Percentiles rank a stretch among this genome's conserved stretches.
phyloP scores from a whole-genome alignment of 345 rosid genomes.

The Eucalyptus sideroxylon region DNA sequence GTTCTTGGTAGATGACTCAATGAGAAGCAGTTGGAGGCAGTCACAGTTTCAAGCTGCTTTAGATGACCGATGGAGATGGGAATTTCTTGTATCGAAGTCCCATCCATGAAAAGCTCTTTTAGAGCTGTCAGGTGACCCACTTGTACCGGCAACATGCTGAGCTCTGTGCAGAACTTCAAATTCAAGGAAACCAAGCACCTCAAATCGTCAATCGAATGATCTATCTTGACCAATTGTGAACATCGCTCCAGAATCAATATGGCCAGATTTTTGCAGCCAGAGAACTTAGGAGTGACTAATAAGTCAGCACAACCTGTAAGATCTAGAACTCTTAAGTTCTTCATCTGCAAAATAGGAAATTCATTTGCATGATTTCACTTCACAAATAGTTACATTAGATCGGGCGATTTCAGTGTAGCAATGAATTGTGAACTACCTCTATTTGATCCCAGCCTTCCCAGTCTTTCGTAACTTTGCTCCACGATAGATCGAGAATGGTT shows the following conservation, averaged over 20 bases:
- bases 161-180: too few relatives aligned
- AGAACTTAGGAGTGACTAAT: background rate
- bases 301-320: background rate
- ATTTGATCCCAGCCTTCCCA: background rate
- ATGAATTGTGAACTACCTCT: background rate
- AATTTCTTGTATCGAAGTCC: too few relatives aligned
- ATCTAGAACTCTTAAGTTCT: background rate
- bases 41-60: background rate
- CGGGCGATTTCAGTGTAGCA: accelerated
- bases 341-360: background rate
- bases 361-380: background rate
- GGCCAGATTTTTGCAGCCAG: accelerated
- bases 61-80: background rate
- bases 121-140: accelerated
- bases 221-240: background rate
- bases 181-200: accelerated
- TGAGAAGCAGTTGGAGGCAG: background rate
- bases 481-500: background rate
- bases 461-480: background rate
- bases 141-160: too few relatives aligned
- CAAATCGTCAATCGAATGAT: accelerated
- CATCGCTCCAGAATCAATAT: background rate
- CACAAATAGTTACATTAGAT: accelerated
- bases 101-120: accelerated
- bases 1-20: background rate